Percentiles rank a stretch among this genome's conserved stretches.
Conservation (phyloP, 345 rosid species). For the Salix purpurea region DNA sequence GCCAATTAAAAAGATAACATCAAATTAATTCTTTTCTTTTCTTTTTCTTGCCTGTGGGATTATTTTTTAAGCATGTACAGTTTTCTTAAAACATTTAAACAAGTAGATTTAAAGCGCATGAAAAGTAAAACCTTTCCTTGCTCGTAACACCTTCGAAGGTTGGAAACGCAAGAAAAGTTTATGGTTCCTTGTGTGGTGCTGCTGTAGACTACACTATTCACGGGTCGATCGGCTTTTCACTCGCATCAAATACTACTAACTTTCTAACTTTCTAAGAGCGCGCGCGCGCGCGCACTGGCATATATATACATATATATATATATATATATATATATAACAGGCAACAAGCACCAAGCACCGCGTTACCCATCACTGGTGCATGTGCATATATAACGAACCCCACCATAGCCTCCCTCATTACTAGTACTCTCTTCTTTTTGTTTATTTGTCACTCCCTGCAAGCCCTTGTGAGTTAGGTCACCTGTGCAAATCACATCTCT, state of each 20-base stretch:
- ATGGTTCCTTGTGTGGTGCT: not conserved
- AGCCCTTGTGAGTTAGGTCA: constrained; percentile 17
- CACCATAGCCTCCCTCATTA: constrained; percentile 4
- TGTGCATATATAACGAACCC: not conserved
- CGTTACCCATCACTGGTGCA: not conserved
- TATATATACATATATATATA: too few relatives aligned
- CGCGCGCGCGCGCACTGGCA: too few relatives aligned
- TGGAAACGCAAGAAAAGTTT: constrained; percentile 16
- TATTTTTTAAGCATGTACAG: not conserved
- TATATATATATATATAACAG: not conserved
- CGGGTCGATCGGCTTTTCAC: not conserved
- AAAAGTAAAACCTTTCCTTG: constrained; percentile 34
- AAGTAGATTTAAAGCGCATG: constrained; percentile 9
- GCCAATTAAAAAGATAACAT: too few relatives aligned
- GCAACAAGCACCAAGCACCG: not conserved
- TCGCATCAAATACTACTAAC: not conserved
- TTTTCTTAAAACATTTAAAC: constrained; percentile 1
- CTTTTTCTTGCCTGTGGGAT: not conserved
- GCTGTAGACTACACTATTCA: not conserved
- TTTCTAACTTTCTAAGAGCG: too few relatives aligned
- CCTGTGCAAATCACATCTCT: constrained; percentile 4
- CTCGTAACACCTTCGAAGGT: constrained; percentile 26
- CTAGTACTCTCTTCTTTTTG: not conserved
- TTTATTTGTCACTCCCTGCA: not conserved
- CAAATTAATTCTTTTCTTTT: too few relatives aligned